These are phyloP conservation scores for Botrytis fabae DNA, from an alignment of 2,329 filamentous ascomycete genomes.

Conservation along the genomic window DNA sequence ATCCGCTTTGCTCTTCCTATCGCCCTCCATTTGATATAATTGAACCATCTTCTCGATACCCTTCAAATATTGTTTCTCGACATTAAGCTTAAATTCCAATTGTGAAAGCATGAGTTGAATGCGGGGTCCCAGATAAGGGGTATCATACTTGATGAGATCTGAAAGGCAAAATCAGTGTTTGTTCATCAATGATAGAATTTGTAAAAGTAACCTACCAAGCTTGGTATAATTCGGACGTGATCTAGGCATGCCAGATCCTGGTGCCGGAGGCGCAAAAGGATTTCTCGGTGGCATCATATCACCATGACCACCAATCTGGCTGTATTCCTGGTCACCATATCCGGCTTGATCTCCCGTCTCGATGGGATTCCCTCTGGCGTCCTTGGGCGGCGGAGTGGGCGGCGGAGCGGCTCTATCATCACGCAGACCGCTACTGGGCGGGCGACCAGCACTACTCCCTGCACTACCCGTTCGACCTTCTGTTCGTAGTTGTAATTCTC, in stretches of 20 bases:
- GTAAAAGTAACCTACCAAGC: constrained; percentile 65
- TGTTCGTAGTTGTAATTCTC: constrained; percentile 81
- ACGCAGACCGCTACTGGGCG: constrained; percentile 47
- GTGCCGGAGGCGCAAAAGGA: constrained; percentile 73
- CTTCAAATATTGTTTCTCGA: constrained; percentile 98
- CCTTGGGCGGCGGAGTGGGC: constrained; percentile 73
- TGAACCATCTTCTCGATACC: constrained; percentile 99
- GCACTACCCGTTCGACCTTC: constrained; percentile 66
- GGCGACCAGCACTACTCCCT: constrained; percentile 56
- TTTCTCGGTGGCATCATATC: constrained; percentile 79
- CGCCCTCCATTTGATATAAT: constrained; percentile 94
- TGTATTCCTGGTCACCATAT: constrained; percentile 60
- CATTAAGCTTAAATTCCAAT: constrained; percentile 97
- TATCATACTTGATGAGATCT: constrained; percentile 99
- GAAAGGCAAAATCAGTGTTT: constrained; percentile 27
- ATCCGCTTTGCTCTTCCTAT: constrained; percentile 92
- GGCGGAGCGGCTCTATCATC: constrained; percentile 51
- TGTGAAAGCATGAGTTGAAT: constrained; percentile 99
- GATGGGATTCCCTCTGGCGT: constrained; percentile 53
- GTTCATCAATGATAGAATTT: constrained; percentile 8
- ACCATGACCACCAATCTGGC: constrained; percentile 62
- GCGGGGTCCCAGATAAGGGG: constrained; percentile 88
- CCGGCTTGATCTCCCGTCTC: constrained; percentile 55
- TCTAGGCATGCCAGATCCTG: constrained; percentile 68
- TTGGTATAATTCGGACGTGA: constrained; percentile 90